Evolutionary conservation across 495 filamentous ascomycete genomes (phyloP).

Genomic region (Melanomma pulvis-pyrius): DNA sequence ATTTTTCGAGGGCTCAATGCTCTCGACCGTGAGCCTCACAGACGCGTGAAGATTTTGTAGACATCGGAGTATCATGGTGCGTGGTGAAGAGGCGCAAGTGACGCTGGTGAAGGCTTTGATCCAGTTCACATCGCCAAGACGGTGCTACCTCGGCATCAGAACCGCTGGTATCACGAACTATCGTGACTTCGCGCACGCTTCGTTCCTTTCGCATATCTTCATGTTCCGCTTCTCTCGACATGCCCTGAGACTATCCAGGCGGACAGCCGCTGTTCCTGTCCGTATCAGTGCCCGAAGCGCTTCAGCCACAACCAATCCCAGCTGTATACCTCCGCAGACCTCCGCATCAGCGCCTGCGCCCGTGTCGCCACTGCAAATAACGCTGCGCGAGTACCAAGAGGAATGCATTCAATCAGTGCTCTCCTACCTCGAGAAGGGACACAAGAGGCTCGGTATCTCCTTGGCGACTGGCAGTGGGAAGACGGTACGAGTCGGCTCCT

Average conservation of each 20-base stretch:
- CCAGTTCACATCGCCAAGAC: conserved; percentile 16
- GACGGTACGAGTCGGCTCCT: conserved; percentile 59
- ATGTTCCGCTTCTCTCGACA: conserved; percentile 32
- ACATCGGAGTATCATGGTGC: conserved; percentile 1
- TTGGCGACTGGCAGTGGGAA: conserved; percentile 92
- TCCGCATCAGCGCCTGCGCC: not conserved
- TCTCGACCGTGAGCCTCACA: not conserved
- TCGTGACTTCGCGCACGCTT: conserved; percentile 6
- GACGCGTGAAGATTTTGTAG: not conserved
- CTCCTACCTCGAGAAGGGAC: conserved; percentile 67
- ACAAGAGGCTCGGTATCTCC: conserved; percentile 83
- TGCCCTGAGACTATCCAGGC: conserved; percentile 26
- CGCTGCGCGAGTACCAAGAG: conserved; percentile 51
- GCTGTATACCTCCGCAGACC: not conserved
- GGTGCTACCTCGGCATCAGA: conserved; percentile 15
- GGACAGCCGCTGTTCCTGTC: not conserved
- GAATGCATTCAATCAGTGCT: conserved; percentile 81
- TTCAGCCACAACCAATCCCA: conserved; percentile 4
- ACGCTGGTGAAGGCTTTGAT: not conserved
- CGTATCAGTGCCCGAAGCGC: conserved; percentile 8
- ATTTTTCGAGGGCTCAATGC: not conserved
- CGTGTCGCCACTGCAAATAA: conserved; percentile 34
- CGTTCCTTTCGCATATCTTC: conserved; percentile 2
- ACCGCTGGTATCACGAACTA: not conserved
- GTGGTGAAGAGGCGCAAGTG: not conserved